phyloP scores from a whole-genome alignment of 208 protist genomes.

The Entamoeba moshkovskii region DNA sequence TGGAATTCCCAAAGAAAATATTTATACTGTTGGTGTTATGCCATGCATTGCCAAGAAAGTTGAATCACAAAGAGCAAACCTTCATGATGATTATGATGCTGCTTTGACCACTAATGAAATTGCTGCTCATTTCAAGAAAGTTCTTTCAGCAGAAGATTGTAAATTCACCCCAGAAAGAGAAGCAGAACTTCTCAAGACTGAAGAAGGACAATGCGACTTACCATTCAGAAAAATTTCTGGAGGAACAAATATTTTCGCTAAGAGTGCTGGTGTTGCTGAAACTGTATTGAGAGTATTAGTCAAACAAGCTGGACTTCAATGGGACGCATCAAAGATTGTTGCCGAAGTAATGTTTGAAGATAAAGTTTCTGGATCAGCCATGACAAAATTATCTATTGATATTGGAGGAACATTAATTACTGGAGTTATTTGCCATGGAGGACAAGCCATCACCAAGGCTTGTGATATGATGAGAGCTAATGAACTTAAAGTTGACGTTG shows the following conservation, averaged over 20 bases:
- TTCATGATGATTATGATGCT: not conserved
- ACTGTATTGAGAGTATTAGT: conserved; percentile 19
- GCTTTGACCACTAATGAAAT: conserved; percentile 17
- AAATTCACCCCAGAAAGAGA: not conserved
- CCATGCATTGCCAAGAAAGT: conserved; percentile 25
- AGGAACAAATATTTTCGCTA: conserved; percentile 32
- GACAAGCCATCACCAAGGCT: not conserved
- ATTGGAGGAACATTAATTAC: not conserved
- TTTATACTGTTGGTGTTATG: conserved; percentile 16
- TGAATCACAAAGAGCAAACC: not conserved
- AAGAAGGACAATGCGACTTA: conserved; percentile 18
- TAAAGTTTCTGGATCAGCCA: conserved; percentile 7
- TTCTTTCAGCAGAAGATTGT: not conserved
- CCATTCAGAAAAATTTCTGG: conserved; percentile 34
- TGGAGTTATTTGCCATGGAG: not conserved
- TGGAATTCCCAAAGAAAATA: not conserved
- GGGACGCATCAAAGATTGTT: not conserved
- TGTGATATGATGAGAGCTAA: not conserved
- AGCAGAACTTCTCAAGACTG: not conserved
- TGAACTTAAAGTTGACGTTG: not conserved
- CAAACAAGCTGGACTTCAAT: not conserved
- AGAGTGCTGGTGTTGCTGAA: conserved; percentile 45
- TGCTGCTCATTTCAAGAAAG: not conserved
- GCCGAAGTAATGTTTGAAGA: not conserved
- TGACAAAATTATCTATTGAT: not conserved